These are phyloP conservation scores for Scutellaria minor DNA, from an alignment of 257 asterid genomes.

Conservation along the genomic window DNA sequence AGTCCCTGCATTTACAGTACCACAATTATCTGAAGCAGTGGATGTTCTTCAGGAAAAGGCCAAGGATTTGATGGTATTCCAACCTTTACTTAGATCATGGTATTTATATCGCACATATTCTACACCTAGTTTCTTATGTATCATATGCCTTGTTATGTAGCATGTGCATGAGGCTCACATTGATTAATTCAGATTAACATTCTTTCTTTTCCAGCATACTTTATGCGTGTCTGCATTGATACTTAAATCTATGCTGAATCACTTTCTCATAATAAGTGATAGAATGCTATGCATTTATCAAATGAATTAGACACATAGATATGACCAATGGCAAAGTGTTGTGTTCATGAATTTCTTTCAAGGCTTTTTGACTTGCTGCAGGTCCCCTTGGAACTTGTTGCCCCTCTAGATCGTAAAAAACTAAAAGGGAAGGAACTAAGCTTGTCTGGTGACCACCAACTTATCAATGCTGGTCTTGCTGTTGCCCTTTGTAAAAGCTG, in stretches of 20 bases:
- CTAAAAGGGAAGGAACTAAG: constrained; percentile 64
- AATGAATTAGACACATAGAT: not conserved
- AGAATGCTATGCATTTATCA: not conserved
- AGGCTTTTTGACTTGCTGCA: constrained; percentile 40
- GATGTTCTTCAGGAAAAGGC: constrained; percentile 71
- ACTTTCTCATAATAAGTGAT: not conserved
- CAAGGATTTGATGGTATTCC: constrained; percentile 56
- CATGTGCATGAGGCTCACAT: too few species aligned
- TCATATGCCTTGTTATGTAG: not conserved
- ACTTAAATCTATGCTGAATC: not conserved
- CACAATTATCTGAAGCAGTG: constrained; percentile 87
- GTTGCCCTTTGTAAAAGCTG: constrained; percentile 84
- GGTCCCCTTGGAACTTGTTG: constrained; percentile 74
- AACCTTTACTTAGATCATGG: constrained; percentile 19
- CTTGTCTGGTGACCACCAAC: constrained; percentile 89
- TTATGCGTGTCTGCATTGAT: not conserved
- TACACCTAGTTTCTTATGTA: constrained; percentile 2
- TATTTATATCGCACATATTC: not conserved
- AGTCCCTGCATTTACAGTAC: constrained; percentile 87
- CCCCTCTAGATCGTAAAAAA: constrained; percentile 58
- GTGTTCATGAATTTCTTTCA: not conserved
- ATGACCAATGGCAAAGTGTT: not conserved
- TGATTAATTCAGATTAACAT: not conserved
- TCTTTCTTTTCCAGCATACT: not conserved
- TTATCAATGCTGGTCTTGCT: constrained; percentile 84